phyloP scores from a whole-genome alignment of 129 eudicot species.

The Mikania micrantha region DNA sequence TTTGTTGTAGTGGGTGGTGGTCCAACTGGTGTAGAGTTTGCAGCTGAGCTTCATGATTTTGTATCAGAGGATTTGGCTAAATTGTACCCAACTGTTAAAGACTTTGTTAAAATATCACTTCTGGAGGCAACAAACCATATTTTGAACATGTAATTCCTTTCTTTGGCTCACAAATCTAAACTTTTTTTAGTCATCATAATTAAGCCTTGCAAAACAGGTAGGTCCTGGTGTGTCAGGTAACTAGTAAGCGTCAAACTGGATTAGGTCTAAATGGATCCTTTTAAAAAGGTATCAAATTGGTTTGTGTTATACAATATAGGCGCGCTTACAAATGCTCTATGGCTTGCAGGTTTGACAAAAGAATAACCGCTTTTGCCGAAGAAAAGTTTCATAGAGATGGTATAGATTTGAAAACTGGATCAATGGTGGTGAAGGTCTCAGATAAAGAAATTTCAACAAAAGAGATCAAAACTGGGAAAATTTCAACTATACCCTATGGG shows the following conservation, averaged over 20 bases:
- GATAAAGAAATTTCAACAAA: constrained; percentile 72
- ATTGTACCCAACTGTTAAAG: constrained; percentile 66
- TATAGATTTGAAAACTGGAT: constrained; percentile 70
- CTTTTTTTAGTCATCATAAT: not conserved
- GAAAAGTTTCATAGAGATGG: constrained; percentile 84
- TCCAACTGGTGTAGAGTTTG: constrained; percentile 93
- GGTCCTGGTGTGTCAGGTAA: not conserved
- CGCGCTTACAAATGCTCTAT: not conserved
- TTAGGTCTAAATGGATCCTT: not conserved
- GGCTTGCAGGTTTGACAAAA: constrained; percentile 76
- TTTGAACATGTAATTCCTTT: constrained; percentile 54
- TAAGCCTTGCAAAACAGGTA: not conserved
- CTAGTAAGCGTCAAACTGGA: too few species aligned
- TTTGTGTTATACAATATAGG: not conserved
- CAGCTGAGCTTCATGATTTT: constrained; percentile 91
- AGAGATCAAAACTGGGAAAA: constrained; percentile 53
- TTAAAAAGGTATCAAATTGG: not conserved
- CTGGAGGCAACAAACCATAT: constrained; percentile 86
- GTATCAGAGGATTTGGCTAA: constrained; percentile 71
- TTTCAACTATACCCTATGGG: constrained; percentile 69
- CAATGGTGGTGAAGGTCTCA: constrained; percentile 77
- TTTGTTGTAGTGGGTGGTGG: constrained; percentile 96
- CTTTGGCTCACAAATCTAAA: not conserved
- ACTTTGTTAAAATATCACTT: constrained; percentile 67
- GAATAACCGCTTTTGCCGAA: constrained; percentile 84